A percentile compares a stretch with the other conserved stretches of the same genome.
Evolutionary conservation across 1,284 basidiomycete genomes (phyloP).

Genomic region (Ceratobasidium sp.): DNA sequence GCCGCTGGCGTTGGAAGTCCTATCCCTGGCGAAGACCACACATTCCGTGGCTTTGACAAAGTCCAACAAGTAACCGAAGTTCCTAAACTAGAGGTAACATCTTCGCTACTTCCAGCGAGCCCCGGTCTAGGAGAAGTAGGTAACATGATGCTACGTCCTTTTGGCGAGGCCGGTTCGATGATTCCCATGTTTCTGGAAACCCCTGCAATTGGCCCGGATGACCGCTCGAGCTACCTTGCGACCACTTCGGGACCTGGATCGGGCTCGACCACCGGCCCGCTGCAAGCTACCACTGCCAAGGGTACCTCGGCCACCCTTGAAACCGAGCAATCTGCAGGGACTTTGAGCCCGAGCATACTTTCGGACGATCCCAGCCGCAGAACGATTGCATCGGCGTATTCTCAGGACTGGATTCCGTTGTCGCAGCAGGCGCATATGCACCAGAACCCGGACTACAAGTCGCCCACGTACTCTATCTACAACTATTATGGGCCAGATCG

Average conservation of each 20-base stretch:
- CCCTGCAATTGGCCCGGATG: slow-evolving; percentile 36
- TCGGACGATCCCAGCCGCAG: slow-evolving; percentile 33
- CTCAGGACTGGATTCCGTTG: slow-evolving; percentile 32
- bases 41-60: slow-evolving; percentile 8
- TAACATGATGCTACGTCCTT: slow-evolving; percentile 38
- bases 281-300: slow-evolving; percentile 34
- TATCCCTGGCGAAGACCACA: slow-evolving; percentile 29
- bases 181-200: slow-evolving; percentile 34
- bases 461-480: slow-evolving; percentile 43
- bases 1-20: slow-evolving; percentile 41
- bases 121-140: slow-evolving; percentile 42
- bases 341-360: slow-evolving; percentile 14
- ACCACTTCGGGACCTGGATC: slow-evolving; percentile 11
- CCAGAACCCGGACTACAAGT: slow-evolving; percentile 41
- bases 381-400: slow-evolving; percentile 38
- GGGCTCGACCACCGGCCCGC: slow-evolving; percentile 36
- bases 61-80: neutral
- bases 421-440: slow-evolving; percentile 42
- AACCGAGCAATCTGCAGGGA: slow-evolving; percentile 11
- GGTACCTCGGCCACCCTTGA: slow-evolving; percentile 19
- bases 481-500: slow-evolving; percentile 39
- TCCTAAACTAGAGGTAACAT: neutral
- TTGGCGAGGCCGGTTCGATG: slow-evolving; percentile 38
- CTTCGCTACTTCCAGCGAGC: slow-evolving; percentile 14
- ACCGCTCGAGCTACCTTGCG: slow-evolving; percentile 39